Evolutionary conservation across 2,329 filamentous ascomycete genomes (phyloP).

Genomic region (Exophiala oligosperma): DNA sequence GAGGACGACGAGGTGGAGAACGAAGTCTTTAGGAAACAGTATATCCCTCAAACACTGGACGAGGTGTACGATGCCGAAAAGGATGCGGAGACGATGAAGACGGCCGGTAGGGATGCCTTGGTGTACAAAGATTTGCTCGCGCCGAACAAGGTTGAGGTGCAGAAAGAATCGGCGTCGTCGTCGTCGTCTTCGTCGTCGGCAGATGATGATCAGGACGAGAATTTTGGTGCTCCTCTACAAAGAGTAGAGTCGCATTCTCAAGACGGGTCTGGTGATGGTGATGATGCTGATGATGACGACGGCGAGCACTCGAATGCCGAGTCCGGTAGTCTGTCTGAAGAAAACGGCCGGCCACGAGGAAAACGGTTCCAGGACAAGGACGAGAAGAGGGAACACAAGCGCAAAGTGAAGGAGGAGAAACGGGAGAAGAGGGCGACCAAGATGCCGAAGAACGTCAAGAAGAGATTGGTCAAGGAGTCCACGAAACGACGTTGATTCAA

Average conservation of each 20-base stretch:
- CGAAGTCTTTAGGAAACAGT: constrained; percentile 92
- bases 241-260: constrained; percentile 23
- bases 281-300: no score
- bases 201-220: constrained; percentile 40
- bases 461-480: constrained; percentile 70
- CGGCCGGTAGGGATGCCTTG: constrained; percentile 72
- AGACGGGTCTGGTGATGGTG: constrained; percentile 35
- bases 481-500: constrained; percentile 49
- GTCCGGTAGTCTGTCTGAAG: constrained; percentile 51
- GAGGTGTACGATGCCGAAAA: constrained; percentile 96
- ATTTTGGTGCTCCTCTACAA: constrained; percentile 1
- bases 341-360: constrained; percentile 66
- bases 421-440: constrained; percentile 90
- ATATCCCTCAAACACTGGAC: constrained; percentile 92
- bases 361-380: constrained; percentile 91
- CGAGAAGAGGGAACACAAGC: constrained; percentile 83
- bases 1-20: constrained; percentile 75
- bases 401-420: constrained; percentile 91
- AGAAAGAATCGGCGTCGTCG: constrained; percentile 38
- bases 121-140: constrained; percentile 85
- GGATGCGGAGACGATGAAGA: constrained; percentile 74
- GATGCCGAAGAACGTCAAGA: constrained; percentile 96
- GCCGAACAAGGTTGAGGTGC: constrained; percentile 15
- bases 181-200: constrained; percentile 38
- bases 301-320: constrained; percentile 29